phyloP scores from a whole-genome alignment of 805 yeast species.

The Myxozyma neotropica region DNA sequence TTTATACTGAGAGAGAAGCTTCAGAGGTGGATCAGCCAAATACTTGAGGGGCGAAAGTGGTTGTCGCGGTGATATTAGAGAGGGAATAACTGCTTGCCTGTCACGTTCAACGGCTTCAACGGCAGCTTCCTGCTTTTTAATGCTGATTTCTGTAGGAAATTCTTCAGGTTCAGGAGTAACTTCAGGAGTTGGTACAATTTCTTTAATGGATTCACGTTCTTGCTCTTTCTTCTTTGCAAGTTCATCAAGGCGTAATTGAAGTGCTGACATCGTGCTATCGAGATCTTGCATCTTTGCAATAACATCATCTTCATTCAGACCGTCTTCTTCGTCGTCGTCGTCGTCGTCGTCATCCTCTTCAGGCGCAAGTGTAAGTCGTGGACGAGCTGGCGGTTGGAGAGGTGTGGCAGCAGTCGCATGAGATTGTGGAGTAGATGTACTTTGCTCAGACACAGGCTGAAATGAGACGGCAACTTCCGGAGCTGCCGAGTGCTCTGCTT shows the following conservation, averaged over 20 bases:
- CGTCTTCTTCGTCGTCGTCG: conserved; percentile 33
- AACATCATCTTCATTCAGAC: conserved; percentile 30
- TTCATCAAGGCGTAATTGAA: conserved; percentile 14
- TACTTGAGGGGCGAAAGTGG: conserved; percentile 10
- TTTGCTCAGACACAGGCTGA: too few relatives aligned
- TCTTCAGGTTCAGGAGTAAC: conserved; percentile 10
- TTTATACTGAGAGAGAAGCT: conserved; percentile 13
- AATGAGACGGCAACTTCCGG: too few relatives aligned
- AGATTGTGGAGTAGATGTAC: background rate
- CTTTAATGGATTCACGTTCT: background rate
- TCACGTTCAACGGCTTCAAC: background rate
- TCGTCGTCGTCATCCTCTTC: conserved; percentile 24
- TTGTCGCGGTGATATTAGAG: background rate
- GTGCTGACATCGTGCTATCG: conserved; percentile 8
- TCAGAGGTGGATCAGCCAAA: conserved; percentile 11
- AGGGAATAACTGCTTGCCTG: conserved; percentile 7
- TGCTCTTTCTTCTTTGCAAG: conserved; percentile 7
- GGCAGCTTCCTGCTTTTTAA: too few relatives aligned
- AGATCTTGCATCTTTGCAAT: conserved; percentile 21
- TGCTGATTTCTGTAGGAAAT: background rate
- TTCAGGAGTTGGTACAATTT: conserved; percentile 19
- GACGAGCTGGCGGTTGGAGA: background rate
- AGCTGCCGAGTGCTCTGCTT: background rate
- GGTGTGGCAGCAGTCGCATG: background rate
- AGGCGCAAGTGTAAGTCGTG: background rate